phyloP scores from a whole-genome alignment of 495 filamentous ascomycete genomes.

The Lepraria neglecta region DNA sequence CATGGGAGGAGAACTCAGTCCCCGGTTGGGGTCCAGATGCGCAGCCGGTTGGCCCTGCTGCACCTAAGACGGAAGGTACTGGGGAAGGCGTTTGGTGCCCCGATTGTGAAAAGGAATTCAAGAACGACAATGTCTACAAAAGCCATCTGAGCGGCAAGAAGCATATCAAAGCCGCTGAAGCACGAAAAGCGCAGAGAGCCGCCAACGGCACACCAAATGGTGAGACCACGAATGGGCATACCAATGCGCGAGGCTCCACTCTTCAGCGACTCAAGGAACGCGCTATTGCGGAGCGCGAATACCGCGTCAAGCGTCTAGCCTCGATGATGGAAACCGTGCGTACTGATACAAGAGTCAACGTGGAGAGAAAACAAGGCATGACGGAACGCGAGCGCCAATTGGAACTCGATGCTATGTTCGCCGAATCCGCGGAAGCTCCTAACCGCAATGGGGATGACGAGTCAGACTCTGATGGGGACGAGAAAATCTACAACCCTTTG shows the following conservation, averaged over 20 bases:
- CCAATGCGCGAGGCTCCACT: slow-evolving; percentile 31
- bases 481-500: slow-evolving; percentile 91
- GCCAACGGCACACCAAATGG: slow-evolving; percentile 22
- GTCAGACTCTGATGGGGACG: slow-evolving; percentile 64
- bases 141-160: slow-evolving; percentile 85
- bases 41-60: slow-evolving; percentile 34
- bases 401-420: slow-evolving; percentile 82
- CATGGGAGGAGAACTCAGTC: slow-evolving; percentile 72
- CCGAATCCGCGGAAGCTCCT: slow-evolving; percentile 43
- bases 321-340: slow-evolving; percentile 71
- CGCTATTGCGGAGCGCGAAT: slow-evolving; percentile 83
- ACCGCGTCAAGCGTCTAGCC: slow-evolving; percentile 68
- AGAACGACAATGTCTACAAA: slow-evolving; percentile 90
- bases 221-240: slow-evolving; percentile 26
- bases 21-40: slow-evolving; percentile 69
- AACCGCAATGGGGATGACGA: slow-evolving; percentile 40
- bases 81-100: slow-evolving; percentile 76
- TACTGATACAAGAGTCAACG: slow-evolving; percentile 80
- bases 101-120: slow-evolving; percentile 90
- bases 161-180: slow-evolving; percentile 75
- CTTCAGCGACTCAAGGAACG: slow-evolving; percentile 71
- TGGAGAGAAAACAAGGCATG: slow-evolving; percentile 91
- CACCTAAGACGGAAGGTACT: slow-evolving; percentile 49
- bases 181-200: slow-evolving; percentile 41
- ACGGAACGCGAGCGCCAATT: slow-evolving; percentile 89